Percentiles rank a stretch among this genome's conserved stretches.
These are phyloP conservation scores for Tephrocybe sp. DNA, from an alignment of 768 basidiomycete species.

Conservation along the genomic window DNA sequence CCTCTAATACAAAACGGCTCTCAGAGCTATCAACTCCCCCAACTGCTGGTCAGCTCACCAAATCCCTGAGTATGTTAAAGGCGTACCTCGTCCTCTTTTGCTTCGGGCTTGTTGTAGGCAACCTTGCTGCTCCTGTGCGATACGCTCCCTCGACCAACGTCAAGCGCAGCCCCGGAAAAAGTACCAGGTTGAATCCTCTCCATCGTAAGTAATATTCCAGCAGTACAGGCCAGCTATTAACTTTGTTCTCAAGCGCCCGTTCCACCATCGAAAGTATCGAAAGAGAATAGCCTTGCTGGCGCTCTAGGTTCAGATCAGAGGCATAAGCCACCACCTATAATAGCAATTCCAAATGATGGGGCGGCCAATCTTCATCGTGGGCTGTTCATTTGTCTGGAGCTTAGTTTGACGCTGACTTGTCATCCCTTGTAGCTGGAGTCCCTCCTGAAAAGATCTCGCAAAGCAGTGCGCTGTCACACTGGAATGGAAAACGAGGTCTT, in stretches of 20 bases:
- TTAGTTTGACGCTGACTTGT: not conserved
- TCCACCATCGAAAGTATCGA: not conserved
- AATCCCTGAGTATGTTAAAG: not conserved
- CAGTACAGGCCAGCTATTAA: not conserved
- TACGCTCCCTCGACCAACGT: not conserved
- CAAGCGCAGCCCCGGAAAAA: not conserved
- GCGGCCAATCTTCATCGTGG: not conserved
- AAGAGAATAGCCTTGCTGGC: not conserved
- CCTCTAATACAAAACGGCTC: too few relatives aligned
- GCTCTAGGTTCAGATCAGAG: not conserved
- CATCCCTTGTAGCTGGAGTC: not conserved
- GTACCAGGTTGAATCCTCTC: not conserved
- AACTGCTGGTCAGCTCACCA: not conserved
- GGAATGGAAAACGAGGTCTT: not conserved
- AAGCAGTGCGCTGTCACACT: not conserved
- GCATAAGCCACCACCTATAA: not conserved
- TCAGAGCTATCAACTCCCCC: not conserved
- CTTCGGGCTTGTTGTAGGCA: not conserved
- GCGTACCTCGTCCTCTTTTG: not conserved
- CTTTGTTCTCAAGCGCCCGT: not conserved
- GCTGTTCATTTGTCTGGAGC: not conserved
- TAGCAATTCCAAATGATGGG: not conserved
- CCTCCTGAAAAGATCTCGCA: not conserved
- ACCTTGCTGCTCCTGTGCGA: not conserved
- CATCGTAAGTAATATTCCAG: not conserved